Evolutionary conservation across 2,329 filamentous ascomycete genomes (phyloP).

Genomic region (Hypoxylon sp.): DNA sequence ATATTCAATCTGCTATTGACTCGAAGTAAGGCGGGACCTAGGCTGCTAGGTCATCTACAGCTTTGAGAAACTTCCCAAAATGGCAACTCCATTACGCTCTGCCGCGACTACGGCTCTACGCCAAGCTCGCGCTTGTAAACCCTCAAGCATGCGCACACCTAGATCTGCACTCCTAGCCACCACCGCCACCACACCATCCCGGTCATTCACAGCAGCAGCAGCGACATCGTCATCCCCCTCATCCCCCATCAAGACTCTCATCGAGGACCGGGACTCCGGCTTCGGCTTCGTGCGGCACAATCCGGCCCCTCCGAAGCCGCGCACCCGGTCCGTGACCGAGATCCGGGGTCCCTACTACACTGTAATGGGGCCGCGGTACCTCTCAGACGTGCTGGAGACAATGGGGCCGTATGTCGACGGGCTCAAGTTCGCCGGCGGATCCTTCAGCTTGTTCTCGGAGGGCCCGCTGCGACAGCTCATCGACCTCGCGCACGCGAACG

Average conservation of each 20-base stretch:
- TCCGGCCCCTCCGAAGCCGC: slow-evolving; percentile 63
- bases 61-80: slow-evolving; percentile 26
- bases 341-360: slow-evolving; percentile 71
- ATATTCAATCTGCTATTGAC: background rate
- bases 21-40: background rate
- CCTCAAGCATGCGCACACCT: background rate
- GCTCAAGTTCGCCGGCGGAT: slow-evolving; percentile 69
- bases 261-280: slow-evolving; percentile 63
- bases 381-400: slow-evolving; percentile 68
- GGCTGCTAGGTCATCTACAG: too few relatives aligned
- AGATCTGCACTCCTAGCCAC: background rate
- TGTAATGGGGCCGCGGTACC: slow-evolving; percentile 67
- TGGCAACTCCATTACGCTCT: slow-evolving; percentile 38
- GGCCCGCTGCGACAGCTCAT: slow-evolving; percentile 62
- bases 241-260: slow-evolving; percentile 52
- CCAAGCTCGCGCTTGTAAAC: slow-evolving; percentile 16
- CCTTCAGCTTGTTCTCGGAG: slow-evolving; percentile 67
- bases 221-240: background rate
- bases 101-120: slow-evolving; percentile 32
- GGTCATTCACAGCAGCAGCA: slow-evolving; percentile 22
- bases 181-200: background rate
- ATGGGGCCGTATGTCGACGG: slow-evolving; percentile 70
- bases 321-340: slow-evolving; percentile 66
- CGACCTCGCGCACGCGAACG: slow-evolving; percentile 64
- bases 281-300: slow-evolving; percentile 68